Evolutionary conservation across 176 grass and related monocot species (phyloP).

Genomic region (Neostapfia colusana): DNA sequence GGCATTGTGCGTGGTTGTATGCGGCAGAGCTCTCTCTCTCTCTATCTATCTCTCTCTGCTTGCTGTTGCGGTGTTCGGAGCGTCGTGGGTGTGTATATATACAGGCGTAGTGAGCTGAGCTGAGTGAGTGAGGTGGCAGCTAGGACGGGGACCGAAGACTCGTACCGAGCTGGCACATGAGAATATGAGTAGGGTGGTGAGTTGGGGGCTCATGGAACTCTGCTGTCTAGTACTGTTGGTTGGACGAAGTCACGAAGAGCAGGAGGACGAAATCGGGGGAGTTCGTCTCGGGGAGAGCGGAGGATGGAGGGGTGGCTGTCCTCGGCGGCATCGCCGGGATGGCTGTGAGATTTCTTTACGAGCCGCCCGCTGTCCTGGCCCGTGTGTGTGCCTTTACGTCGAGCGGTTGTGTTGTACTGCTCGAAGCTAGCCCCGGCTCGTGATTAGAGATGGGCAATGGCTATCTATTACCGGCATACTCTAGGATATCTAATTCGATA

Average conservation of each 20-base stretch:
- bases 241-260: background rate
- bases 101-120: background rate
- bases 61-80: background rate
- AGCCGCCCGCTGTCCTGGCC: background rate
- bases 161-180: constrained; percentile 41
- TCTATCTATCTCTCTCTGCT: background rate
- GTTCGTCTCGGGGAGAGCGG: constrained; percentile 30
- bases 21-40: too few relatives aligned
- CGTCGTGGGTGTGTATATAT: constrained; percentile 20
- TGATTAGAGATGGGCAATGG: too few relatives aligned
- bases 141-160: constrained; percentile 43
- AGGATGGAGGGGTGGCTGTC: constrained; percentile 33
- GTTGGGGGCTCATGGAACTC: constrained; percentile 33
- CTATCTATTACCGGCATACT: too few relatives aligned
- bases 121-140: constrained; percentile 13
- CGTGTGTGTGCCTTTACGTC: constrained; percentile 1
- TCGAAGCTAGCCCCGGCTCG: too few relatives aligned
- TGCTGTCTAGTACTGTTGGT: background rate
- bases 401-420: constrained; percentile 7
- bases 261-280: constrained; percentile 45
- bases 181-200: background rate
- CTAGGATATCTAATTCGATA: too few relatives aligned
- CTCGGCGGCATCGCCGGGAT: background rate
- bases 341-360: background rate
- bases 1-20: background rate